Evolutionary conservation across 345 rosid genomes (phyloP).

Genomic region (Eucalyptus polybractea): DNA sequence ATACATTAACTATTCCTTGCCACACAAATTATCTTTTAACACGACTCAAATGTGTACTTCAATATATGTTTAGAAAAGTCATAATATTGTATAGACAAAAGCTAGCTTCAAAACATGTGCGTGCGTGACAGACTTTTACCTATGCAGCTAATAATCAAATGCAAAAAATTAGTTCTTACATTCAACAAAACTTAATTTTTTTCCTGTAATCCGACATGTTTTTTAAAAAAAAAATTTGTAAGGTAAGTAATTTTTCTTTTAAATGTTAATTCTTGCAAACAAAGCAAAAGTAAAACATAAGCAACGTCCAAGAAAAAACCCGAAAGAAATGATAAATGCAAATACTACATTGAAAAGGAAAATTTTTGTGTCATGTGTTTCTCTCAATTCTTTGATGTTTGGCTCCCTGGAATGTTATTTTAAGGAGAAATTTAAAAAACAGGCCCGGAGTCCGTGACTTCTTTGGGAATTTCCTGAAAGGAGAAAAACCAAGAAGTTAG

Average conservation of each 20-base stretch:
- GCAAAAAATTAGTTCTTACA: not conserved
- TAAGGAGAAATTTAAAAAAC: not conserved
- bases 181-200: not conserved
- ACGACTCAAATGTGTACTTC: not conserved
- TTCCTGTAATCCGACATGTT: not conserved
- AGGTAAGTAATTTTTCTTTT: too few relatives aligned
- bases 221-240: too few relatives aligned
- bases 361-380: not conserved
- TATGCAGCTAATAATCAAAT: not conserved
- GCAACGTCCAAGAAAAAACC: not conserved
- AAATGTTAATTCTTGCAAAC: not conserved
- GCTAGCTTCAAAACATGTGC: not conserved
- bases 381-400: not conserved
- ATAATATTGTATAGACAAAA: not conserved
- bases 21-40: not conserved
- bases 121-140: not conserved
- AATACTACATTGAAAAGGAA: not conserved
- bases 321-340: not conserved
- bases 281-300: not conserved
- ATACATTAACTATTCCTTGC: fast-evolving
- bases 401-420: not conserved
- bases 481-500: not conserved
- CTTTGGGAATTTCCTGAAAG: not conserved
- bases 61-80: not conserved
- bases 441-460: not conserved